phyloP scores from a whole-genome alignment of 116 monocot species.

The Zostera marina region DNA sequence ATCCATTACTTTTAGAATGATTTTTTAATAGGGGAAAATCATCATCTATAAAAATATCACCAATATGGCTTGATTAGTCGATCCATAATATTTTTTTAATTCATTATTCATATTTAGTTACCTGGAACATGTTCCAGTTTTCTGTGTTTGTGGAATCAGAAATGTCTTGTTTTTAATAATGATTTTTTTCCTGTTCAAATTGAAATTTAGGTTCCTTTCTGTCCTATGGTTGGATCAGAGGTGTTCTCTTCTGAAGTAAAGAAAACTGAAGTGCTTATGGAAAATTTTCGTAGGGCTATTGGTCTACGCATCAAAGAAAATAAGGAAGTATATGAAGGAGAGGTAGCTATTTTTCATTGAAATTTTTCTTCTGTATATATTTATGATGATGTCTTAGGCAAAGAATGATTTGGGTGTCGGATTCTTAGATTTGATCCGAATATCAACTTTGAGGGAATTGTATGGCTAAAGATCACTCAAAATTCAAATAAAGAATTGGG shows the following conservation, averaged over 20 bases:
- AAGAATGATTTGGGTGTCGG: no score
- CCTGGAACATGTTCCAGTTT: not conserved
- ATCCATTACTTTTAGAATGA: no score
- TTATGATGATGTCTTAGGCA: no score
- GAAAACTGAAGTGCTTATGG: conserved; percentile 98
- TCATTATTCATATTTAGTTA: no score
- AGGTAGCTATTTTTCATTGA: conserved; percentile 26
- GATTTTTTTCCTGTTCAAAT: not conserved
- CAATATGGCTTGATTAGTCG: no score
- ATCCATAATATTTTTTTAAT: no score
- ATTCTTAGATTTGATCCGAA: no score
- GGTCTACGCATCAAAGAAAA: conserved; percentile 96
- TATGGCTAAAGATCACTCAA: no score
- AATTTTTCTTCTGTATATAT: not conserved
- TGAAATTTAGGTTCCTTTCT: conserved; percentile 75
- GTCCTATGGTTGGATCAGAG: conserved; percentile 98
- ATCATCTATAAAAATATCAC: no score
- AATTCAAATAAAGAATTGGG: no score
- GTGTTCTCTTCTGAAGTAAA: conserved; percentile 97
- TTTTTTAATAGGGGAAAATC: not conserved
- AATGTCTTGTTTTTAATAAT: not conserved
- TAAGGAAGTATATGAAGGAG: conserved; percentile 98
- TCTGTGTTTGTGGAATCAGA: not conserved
- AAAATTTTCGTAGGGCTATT: conserved; percentile 90
- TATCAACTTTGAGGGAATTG: no score